phyloP scores from a whole-genome alignment of 495 filamentous ascomycete species.

The Articulospora tetracladia region DNA sequence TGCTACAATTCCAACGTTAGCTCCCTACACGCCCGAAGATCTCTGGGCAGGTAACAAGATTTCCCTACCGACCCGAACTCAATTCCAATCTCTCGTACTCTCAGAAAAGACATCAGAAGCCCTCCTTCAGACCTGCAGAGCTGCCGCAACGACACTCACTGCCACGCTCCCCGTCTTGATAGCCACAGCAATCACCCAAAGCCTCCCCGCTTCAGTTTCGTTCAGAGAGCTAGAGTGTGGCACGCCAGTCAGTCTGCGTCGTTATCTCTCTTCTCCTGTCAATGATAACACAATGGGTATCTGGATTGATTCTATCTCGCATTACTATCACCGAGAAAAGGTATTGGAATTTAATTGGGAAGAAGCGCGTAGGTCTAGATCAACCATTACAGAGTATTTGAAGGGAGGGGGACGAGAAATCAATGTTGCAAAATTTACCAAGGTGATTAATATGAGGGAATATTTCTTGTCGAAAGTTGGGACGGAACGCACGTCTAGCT shows the following conservation, averaged over 20 bases:
- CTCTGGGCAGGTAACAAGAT: constrained; percentile 7
- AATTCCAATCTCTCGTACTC: constrained; percentile 11
- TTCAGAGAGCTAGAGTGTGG: constrained; percentile 5
- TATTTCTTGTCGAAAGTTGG: constrained; percentile 5
- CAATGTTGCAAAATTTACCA: constrained; percentile 8
- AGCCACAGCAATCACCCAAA: constrained; percentile 3
- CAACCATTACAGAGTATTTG: constrained; percentile 6
- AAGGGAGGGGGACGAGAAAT: not conserved
- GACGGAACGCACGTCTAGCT: constrained; percentile 6
- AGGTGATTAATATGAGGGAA: constrained; percentile 9
- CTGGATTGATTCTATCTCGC: constrained; percentile 8
- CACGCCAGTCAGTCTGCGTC: constrained; percentile 16
- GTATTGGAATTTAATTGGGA: constrained; percentile 1
- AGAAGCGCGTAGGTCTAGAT: not conserved
- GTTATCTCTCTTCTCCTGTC: constrained; percentile 6
- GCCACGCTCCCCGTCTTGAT: constrained; percentile 12
- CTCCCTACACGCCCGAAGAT: not conserved
- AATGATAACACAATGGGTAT: constrained; percentile 9
- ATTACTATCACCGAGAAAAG: not conserved
- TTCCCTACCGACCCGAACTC: not conserved
- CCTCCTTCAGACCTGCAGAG: constrained; percentile 5
- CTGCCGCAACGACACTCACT: constrained; percentile 3
- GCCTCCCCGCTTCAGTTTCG: not conserved
- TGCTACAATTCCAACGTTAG: not conserved
- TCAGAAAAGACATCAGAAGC: not conserved